Conservation (phyloP, 805 yeast species). For the Blastobotrys americana region DNA sequence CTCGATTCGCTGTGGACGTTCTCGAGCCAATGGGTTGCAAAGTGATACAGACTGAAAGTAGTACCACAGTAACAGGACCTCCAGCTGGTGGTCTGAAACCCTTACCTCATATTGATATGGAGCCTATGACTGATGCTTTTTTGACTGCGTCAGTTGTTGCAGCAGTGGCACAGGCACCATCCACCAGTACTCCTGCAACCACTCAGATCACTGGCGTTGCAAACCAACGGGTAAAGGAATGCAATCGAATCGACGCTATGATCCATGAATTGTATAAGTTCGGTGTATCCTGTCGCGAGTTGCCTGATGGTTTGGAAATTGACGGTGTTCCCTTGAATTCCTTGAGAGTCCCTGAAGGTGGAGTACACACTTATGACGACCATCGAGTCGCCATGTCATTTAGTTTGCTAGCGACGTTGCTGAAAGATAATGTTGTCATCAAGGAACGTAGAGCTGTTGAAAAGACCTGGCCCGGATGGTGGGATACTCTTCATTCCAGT, state of each 20-base stretch:
- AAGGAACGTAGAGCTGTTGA: slow-evolving; percentile 89
- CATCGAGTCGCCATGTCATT: slow-evolving; percentile 98
- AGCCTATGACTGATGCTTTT: slow-evolving; percentile 99
- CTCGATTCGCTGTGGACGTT: slow-evolving; percentile 90
- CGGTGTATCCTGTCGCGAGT: slow-evolving; percentile 78
- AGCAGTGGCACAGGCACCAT: slow-evolving; percentile 65
- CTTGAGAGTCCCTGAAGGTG: slow-evolving; percentile 54
- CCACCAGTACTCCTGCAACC: slow-evolving; percentile 34
- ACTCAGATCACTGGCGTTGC: slow-evolving; percentile 94
- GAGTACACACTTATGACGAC: slow-evolving; percentile 80
- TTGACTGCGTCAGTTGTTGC: slow-evolving; percentile 95
- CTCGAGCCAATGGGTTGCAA: slow-evolving; percentile 90
- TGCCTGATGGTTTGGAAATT: slow-evolving; percentile 87
- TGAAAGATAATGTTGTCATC: slow-evolving; percentile 54
- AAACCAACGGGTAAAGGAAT: slow-evolving; percentile 95
- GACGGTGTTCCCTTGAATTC: slow-evolving; percentile 47
- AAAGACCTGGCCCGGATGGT: slow-evolving; percentile 99
- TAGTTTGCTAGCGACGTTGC: slow-evolving; percentile 75
- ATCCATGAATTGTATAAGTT: slow-evolving; percentile 78
- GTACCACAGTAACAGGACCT: slow-evolving; percentile 93
- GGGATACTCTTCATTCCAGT: slow-evolving; percentile 78
- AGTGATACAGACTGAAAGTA: slow-evolving; percentile 72
- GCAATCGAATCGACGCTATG: slow-evolving; percentile 96
- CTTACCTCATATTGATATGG: slow-evolving; percentile 71
- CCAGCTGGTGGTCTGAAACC: slow-evolving; percentile 58